Evolutionary conservation across 2,329 filamentous ascomycete species (phyloP).

Genomic region (Tolypocladium cylindrosporum): DNA sequence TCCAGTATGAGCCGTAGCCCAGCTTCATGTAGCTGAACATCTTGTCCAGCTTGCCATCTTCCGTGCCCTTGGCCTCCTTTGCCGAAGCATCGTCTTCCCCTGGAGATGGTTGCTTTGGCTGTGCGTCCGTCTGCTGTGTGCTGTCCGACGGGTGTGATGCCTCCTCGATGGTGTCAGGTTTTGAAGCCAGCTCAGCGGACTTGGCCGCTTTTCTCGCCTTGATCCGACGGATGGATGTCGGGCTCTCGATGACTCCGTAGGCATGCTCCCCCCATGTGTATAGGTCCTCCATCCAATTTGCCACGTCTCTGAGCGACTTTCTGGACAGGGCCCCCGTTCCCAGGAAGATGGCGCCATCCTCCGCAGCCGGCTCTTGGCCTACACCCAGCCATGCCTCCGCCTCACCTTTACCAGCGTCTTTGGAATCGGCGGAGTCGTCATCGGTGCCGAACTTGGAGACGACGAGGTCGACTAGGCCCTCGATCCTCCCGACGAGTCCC

Average conservation of each 20-base stretch:
- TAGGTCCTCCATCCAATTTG: conserved; percentile 81
- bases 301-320: conserved; percentile 60
- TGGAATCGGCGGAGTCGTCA: conserved; percentile 17
- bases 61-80: conserved; percentile 5
- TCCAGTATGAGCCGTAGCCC: conserved; percentile 60
- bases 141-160: neutral
- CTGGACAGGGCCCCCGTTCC: conserved; percentile 66
- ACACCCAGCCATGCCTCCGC: conserved; percentile 58
- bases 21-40: conserved; percentile 57
- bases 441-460: conserved; percentile 73
- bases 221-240: conserved; percentile 51
- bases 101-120: neutral
- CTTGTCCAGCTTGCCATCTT: conserved; percentile 37
- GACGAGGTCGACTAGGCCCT: conserved; percentile 79
- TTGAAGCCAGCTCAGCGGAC: conserved; percentile 1
- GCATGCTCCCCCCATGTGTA: conserved; percentile 76
- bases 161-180: neutral
- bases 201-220: conserved; percentile 24
- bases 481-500: conserved; percentile 68
- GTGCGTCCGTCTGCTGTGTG: neutral
- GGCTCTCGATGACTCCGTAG: conserved; percentile 76
- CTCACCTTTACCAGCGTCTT: conserved; percentile 10
- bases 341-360: conserved; percentile 81
- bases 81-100: neutral
- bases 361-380: conserved; percentile 54